A percentile compares a stretch with the other conserved stretches of the same genome.
These are phyloP conservation scores for Leccinum proliferum DNA, from an alignment of 1,284 basidiomycete genomes.

Conservation along the genomic window DNA sequence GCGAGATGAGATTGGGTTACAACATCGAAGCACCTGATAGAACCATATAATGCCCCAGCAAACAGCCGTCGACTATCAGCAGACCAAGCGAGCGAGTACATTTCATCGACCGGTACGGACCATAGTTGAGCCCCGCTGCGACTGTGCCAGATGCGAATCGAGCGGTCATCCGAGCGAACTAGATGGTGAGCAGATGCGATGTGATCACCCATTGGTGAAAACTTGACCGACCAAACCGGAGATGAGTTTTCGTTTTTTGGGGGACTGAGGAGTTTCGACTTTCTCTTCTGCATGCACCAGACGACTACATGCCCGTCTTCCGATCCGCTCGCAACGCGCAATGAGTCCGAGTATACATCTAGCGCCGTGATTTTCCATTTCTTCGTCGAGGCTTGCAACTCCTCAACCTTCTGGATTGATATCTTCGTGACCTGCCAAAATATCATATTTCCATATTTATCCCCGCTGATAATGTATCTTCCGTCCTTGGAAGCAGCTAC, in stretches of 20 bases:
- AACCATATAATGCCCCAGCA: background rate
- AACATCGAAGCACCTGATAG: conserved; percentile 2
- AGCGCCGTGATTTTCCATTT: background rate
- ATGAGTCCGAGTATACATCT: conserved; percentile 8
- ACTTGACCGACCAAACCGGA: conserved; percentile 12
- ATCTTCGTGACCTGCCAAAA: background rate
- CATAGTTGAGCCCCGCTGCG: conserved; percentile 2
- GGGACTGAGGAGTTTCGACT: background rate
- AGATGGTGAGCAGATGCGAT: conserved; percentile 3
- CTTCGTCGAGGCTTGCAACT: background rate
- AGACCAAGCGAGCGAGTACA: conserved; percentile 11
- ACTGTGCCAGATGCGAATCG: conserved; percentile 12
- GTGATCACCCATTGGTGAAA: conserved; percentile 12
- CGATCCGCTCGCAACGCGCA: conserved; percentile 2
- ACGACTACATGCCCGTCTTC: conserved; percentile 13
- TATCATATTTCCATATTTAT: background rate
- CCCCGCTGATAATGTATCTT: background rate
- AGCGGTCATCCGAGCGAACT: background rate
- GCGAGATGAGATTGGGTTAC: background rate
- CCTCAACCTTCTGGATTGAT: background rate
- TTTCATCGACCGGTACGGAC: background rate
- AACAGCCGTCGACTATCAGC: conserved; percentile 7
- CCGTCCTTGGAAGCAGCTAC: background rate
- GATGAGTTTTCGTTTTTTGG: background rate
- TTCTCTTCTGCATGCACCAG: conserved; percentile 10